phyloP scores from a whole-genome alignment of 1,139 yeast species.

The Citeromyces siamensis region DNA sequence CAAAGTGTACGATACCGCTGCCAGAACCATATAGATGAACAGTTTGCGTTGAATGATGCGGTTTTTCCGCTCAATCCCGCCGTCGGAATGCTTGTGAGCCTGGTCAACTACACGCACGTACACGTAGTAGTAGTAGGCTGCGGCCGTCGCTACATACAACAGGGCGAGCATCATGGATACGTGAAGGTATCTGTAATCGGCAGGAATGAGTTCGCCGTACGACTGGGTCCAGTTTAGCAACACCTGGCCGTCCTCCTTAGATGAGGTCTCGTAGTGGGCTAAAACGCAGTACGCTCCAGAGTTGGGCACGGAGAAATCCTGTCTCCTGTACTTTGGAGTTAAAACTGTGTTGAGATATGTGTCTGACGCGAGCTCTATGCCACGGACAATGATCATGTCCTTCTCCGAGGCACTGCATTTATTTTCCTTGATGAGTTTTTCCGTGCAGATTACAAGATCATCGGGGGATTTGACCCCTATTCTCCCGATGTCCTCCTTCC shows the following conservation, averaged over 20 bases:
- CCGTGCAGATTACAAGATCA: neutral
- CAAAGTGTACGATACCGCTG: constrained; percentile 10
- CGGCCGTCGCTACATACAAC: constrained; percentile 10
- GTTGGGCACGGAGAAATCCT: neutral
- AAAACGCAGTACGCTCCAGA: constrained; percentile 6
- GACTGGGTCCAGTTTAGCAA: constrained; percentile 18
- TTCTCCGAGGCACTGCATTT: neutral
- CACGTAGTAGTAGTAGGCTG: constrained; percentile 9
- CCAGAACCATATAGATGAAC: constrained; percentile 12
- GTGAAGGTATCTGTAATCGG: constrained; percentile 15
- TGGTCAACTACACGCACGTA: constrained; percentile 5
- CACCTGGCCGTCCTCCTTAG: constrained; percentile 7
- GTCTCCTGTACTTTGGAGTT: neutral
- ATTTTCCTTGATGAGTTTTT: constrained; percentile 1
- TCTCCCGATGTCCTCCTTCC: neutral
- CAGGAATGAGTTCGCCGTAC: constrained; percentile 15
- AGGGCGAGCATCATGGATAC: constrained; percentile 11
- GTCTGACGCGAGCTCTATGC: neutral
- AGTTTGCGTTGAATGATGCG: constrained; percentile 14
- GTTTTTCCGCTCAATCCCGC: constrained; percentile 8
- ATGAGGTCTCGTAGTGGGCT: constrained; percentile 8
- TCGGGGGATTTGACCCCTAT: neutral
- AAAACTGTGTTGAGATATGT: neutral
- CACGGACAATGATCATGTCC: constrained; percentile 1
- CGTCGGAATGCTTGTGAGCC: constrained; percentile 6